A percentile compares a stretch with the other conserved stretches of the same genome.
Conservation (phyloP, 1,284 basidiomycete species). For the Cryptococcus neoformans region DNA sequence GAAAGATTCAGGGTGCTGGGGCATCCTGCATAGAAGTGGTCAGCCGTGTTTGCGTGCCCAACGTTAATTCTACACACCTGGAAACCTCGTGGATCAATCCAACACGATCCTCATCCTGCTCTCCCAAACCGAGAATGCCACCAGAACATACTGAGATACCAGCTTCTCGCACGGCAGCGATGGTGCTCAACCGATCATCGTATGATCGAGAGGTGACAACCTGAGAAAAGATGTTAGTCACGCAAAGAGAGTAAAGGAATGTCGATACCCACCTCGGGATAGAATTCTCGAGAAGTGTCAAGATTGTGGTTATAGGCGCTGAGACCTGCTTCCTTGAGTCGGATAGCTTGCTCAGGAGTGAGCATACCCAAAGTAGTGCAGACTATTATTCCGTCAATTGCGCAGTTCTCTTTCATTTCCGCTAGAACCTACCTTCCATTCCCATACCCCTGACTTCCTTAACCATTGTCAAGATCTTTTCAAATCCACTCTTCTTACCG, state of each 20-base stretch:
- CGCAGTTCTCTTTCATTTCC: conserved; percentile 13
- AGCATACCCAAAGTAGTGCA: conserved; percentile 99
- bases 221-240: conserved; percentile 47
- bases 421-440: conserved; percentile 61
- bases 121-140: conserved; percentile 92
- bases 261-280: conserved; percentile 54
- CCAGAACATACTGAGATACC: conserved; percentile 98
- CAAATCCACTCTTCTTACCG: conserved; percentile 91
- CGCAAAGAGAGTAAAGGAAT: too few species aligned
- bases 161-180: conserved; percentile 84
- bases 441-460: conserved; percentile 76
- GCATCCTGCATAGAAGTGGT: conserved; percentile 59
- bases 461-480: conserved; percentile 93
- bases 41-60: not conserved
- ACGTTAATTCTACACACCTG: not conserved
- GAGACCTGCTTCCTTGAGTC: conserved; percentile 90
- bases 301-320: conserved; percentile 98
- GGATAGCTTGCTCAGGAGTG: conserved; percentile 84
- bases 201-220: conserved; percentile 94
- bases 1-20: conserved; percentile 96
- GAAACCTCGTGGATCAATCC: conserved; percentile 94
- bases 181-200: conserved; percentile 88
- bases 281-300: conserved; percentile 96
- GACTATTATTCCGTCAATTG: conserved; percentile 51
- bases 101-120: conserved; percentile 84